A percentile compares a stretch with the other conserved stretches of the same genome.
Conservation (phyloP, 805 yeast genomes). For the Saccharomyces paradoxus region DNA sequence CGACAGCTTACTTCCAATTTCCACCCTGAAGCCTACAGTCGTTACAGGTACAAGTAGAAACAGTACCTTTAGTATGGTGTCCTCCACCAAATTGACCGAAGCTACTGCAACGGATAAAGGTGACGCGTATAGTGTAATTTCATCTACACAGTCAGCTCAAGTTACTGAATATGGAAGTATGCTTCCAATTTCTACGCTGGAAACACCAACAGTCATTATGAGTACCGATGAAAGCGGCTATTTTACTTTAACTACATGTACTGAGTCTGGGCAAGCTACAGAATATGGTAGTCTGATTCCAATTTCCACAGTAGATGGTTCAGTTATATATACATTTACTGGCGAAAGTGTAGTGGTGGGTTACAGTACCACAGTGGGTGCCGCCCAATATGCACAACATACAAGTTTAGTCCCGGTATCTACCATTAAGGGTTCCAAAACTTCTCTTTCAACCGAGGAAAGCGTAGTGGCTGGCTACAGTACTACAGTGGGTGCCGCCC, state of each 20-base stretch:
- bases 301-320: neutral
- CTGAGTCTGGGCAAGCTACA: neutral
- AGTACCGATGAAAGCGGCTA: neutral
- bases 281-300: neutral
- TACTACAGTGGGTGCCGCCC: neutral
- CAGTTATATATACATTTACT: neutral
- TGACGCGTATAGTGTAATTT: neutral
- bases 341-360: neutral
- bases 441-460: neutral
- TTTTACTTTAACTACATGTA: neutral
- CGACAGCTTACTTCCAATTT: neutral
- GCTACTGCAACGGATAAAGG: neutral
- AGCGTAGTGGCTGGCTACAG: neutral
- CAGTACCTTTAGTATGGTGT: neutral
- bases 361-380: neutral
- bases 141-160: neutral
- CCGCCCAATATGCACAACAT: neutral
- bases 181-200: neutral
- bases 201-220: neutral
- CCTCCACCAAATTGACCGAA: neutral
- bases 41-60: neutral
- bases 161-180: neutral
- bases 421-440: neutral
- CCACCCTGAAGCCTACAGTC: neutral
- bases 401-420: slow-evolving; percentile 1